A percentile compares a stretch with the other conserved stretches of the same genome.
These are phyloP conservation scores for Alternaria novae-zelandiae DNA, from an alignment of 2,329 filamentous ascomycete genomes.

Conservation along the genomic window DNA sequence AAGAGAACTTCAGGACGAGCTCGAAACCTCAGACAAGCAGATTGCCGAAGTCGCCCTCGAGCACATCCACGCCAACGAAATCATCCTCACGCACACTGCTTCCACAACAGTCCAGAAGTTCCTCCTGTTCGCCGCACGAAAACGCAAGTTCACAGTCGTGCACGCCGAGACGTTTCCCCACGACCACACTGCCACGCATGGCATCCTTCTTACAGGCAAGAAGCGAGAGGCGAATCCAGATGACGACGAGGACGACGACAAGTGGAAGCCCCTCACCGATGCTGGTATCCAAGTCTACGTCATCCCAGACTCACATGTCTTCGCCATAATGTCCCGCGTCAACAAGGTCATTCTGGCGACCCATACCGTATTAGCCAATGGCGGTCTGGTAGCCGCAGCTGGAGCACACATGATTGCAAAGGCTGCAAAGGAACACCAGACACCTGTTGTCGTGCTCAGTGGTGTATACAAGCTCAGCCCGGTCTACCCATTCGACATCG, in stretches of 20 bases:
- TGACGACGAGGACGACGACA: conserved; percentile 60
- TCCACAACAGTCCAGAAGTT: conserved; percentile 89
- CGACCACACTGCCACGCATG: conserved; percentile 69
- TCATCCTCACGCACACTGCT: conserved; percentile 87
- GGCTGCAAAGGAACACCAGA: conserved; percentile 81
- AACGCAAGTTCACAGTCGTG: conserved; percentile 90
- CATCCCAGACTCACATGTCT: conserved; percentile 83
- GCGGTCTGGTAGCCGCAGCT: conserved; percentile 80
- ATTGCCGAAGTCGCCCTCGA: conserved; percentile 88
- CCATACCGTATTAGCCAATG: conserved; percentile 85
- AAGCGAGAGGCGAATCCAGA: conserved; percentile 53
- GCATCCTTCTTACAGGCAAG: conserved; percentile 64
- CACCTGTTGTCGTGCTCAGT: conserved; percentile 85
- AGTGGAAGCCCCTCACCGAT: conserved; percentile 78
- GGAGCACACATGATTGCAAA: conserved; percentile 85
- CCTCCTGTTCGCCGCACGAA: conserved; percentile 82
- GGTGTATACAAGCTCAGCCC: conserved; percentile 95
- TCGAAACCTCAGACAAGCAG: conserved; percentile 90
- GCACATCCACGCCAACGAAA: conserved; percentile 91
- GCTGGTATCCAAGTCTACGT: conserved; percentile 83
- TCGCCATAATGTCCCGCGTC: conserved; percentile 92
- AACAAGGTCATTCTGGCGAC: conserved; percentile 94
- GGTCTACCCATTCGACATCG: conserved; percentile 82
- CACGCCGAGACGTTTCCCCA: conserved; percentile 78
- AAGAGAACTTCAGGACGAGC: conserved; percentile 93